Conservation (phyloP, 495 filamentous ascomycete species). For the Bryoglossum gracile region DNA sequence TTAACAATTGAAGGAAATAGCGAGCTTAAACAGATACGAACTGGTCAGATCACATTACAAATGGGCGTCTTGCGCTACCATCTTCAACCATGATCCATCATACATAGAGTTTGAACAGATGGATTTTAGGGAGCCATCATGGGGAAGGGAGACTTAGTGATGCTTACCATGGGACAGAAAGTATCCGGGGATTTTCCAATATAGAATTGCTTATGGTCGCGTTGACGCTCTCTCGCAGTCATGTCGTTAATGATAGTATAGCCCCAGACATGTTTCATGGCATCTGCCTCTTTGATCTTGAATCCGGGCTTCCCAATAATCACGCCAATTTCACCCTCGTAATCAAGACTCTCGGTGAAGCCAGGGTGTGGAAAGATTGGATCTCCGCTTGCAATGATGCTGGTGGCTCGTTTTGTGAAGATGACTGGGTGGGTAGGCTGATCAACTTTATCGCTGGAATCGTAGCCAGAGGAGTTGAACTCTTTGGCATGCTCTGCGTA, state of each 20-base stretch:
- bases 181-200: slow-evolving; percentile 49
- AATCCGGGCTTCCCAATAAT: slow-evolving; percentile 46
- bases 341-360: slow-evolving; percentile 46
- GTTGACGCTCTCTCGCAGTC: slow-evolving; percentile 47
- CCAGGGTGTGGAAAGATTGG: slow-evolving; percentile 39
- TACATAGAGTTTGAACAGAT: too few relatives aligned
- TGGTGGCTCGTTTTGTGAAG: slow-evolving; percentile 49
- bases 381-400: slow-evolving; percentile 42
- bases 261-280: slow-evolving; percentile 47
- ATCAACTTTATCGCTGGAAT: slow-evolving; percentile 40
- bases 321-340: slow-evolving; percentile 51
- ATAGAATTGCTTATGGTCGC: slow-evolving; percentile 53
- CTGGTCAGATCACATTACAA: too few relatives aligned
- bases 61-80: too few relatives aligned
- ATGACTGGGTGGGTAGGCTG: slow-evolving; percentile 40
- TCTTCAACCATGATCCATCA: too few relatives aligned
- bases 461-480: slow-evolving; percentile 45
- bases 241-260: slow-evolving; percentile 53
- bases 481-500: slow-evolving; percentile 46
- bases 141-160: too few relatives aligned
- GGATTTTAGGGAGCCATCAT: too few relatives aligned
- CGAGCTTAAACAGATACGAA: too few relatives aligned
- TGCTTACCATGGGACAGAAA: slow-evolving; percentile 49
- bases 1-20: not conserved
- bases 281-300: slow-evolving; percentile 37